These are phyloP conservation scores for Candida vaughaniae DNA, from an alignment of 805 yeast genomes.

Conservation along the genomic window DNA sequence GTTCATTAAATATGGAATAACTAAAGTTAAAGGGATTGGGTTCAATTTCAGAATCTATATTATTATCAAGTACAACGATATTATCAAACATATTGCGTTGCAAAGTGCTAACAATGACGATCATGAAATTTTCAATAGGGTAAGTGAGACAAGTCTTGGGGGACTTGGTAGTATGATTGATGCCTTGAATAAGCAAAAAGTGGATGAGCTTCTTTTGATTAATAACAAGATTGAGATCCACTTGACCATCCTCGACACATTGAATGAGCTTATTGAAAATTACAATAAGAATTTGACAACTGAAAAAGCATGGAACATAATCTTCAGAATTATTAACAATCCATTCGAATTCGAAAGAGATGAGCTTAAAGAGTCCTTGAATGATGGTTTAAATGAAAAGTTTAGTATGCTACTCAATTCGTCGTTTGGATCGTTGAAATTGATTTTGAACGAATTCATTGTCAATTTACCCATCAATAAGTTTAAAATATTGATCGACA, in stretches of 20 bases:
- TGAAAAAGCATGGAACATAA: conserved; percentile 69
- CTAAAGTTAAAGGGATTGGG: conserved; percentile 27
- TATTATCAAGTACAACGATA: conserved; percentile 50
- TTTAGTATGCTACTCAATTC: conserved; percentile 54
- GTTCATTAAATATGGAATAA: conserved; percentile 46
- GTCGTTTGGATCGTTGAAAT: conserved; percentile 78
- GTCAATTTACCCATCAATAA: conserved; percentile 67
- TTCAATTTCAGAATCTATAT: conserved; percentile 47
- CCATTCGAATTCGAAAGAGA: conserved; percentile 45
- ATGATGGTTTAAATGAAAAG: conserved; percentile 37
- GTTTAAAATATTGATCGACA: conserved; percentile 64
- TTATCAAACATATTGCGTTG: conserved; percentile 42
- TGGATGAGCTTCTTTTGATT: conserved; percentile 42
- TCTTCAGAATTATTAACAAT: conserved; percentile 59
- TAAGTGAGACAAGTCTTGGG: conserved; percentile 31
- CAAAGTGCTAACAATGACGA: conserved; percentile 28
- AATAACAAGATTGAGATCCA: conserved; percentile 70
- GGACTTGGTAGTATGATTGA: conserved; percentile 35
- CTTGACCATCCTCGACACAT: conserved; percentile 56
- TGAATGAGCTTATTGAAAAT: conserved; percentile 74
- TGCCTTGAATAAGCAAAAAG: conserved; percentile 4
- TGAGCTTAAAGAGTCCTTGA: conserved; percentile 12
- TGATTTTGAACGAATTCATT: conserved; percentile 83
- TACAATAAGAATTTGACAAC: conserved; percentile 55
- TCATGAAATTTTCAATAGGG: conserved; percentile 3